Conservation (phyloP, 352 stramenopile species). For the Phytopythium vexans region DNA sequence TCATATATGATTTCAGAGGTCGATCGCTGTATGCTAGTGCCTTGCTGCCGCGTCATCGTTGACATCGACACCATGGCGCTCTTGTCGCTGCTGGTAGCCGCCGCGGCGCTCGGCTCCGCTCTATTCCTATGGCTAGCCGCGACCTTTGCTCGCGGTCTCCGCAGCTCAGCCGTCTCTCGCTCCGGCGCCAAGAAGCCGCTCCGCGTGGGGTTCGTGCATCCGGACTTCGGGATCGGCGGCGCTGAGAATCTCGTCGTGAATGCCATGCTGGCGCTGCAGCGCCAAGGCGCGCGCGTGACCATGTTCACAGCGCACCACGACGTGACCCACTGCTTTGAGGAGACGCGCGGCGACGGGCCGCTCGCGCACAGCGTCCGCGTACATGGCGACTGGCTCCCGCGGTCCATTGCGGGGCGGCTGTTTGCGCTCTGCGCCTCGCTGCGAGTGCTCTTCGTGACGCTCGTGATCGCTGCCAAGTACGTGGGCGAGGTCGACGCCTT, state of each 20-base stretch:
- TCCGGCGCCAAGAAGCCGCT: slow-evolving; percentile 9
- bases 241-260: slow-evolving; percentile 95
- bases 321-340: slow-evolving; percentile 92
- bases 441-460: slow-evolving; percentile 92
- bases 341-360: slow-evolving; percentile 80
- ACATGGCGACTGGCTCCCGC: slow-evolving; percentile 93
- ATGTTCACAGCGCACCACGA: slow-evolving; percentile 98
- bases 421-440: slow-evolving; percentile 93
- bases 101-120: not conserved
- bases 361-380: slow-evolving; percentile 84
- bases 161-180: not conserved
- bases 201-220: slow-evolving; percentile 95
- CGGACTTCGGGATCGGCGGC: slow-evolving; percentile 98
- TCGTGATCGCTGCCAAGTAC: slow-evolving; percentile 40
- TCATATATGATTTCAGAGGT: not conserved
- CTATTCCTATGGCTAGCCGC: not conserved
- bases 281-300: slow-evolving; percentile 75
- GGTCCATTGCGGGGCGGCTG: slow-evolving; percentile 79
- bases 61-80: not conserved
- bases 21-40: too few relatives aligned
- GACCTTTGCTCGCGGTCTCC: not conserved
- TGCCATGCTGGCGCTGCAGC: slow-evolving; percentile 84
- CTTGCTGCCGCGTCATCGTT: too few relatives aligned
- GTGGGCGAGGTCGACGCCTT: slow-evolving; percentile 63
- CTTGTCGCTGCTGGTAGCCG: not conserved